Evolutionary conservation across 495 filamentous ascomycete species (phyloP), one percentile per base, ranked within the genome.

Genomic region (Hypoxylon rickii): DNA sequence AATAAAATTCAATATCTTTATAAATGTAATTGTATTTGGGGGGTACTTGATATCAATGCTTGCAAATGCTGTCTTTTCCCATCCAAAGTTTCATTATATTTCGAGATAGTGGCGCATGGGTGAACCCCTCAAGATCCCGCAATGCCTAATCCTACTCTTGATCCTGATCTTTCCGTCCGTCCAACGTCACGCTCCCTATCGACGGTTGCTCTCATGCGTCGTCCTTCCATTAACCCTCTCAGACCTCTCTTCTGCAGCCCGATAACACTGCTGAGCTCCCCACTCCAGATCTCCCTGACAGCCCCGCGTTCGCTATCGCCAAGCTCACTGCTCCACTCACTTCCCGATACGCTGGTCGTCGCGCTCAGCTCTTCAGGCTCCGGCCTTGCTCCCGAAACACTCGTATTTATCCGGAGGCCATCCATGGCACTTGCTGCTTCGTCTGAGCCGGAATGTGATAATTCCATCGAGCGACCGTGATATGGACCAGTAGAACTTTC

Each of bases 211-310:
- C 94, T 76, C 76, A 96, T 84, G 46, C 92, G 79, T 29, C 94
- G 77, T 11, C 94, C 94, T 72, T 98, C 94, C 94, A 97, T 96
- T 67, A 98, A 70, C 0, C 94, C 94, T 40, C 92, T 83, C 49
- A 98, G 66, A 0, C 94, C 94, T 26, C 94, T 78, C 75, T 97
- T 98, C 77, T 98, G 94, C 50, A 98, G 63, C 0, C 94, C 94
- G 51, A 98, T 95, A n/a, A 97, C 93, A 43, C 89, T 89, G 70
- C 90, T 96, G 20, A 96, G 62, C 65, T 92, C 86, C 10, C 93
- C 87, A 10, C 76, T 80, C 92, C 92, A 96, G 16, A 93, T 77
- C 61, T 91, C 88, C 4, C 64, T 64, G 38, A 34, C 66, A 61
- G 40, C 70, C 46, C 61, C 61, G 47, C 52, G 62, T 62, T 73